phyloP scores from a whole-genome alignment of 1,284 basidiomycete genomes.

The Cryptococcus sp. region DNA sequence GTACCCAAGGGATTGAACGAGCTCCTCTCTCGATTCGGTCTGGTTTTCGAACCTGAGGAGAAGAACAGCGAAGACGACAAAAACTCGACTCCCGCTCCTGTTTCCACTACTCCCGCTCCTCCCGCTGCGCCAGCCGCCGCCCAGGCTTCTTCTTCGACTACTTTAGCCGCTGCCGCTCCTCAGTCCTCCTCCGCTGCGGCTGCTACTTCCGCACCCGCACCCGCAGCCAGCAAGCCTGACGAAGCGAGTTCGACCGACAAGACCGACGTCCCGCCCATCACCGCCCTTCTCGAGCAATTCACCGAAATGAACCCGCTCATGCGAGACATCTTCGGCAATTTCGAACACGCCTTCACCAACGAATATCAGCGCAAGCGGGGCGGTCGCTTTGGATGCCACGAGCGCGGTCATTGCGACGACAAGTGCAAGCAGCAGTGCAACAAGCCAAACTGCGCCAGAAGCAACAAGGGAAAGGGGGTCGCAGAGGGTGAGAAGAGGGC shows the following conservation, averaged over 20 bases:
- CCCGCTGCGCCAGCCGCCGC: constrained; percentile 4
- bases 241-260: not conserved
- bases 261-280: constrained; percentile 22
- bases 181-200: not conserved
- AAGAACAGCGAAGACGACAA: not conserved
- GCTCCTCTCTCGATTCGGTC: constrained; percentile 43
- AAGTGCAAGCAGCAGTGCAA: constrained; percentile 7
- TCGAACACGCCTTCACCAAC: constrained; percentile 23
- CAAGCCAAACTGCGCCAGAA: constrained; percentile 6
- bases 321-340: constrained; percentile 29
- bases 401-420: not conserved
- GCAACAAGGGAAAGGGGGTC: constrained; percentile 38
- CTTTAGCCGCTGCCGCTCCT: constrained; percentile 12
- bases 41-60: constrained; percentile 44
- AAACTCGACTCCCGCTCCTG: constrained; percentile 1
- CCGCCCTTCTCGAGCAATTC: constrained; percentile 27
- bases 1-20: constrained; percentile 44
- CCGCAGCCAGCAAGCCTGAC: not conserved
- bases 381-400: not conserved
- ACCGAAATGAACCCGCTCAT: constrained; percentile 30
- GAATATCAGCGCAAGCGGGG: constrained; percentile 9
- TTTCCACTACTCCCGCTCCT: constrained; percentile 4
- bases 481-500: constrained; percentile 37
- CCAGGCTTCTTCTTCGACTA: not conserved
- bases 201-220: not conserved